Evolutionary conservation across 768 basidiomycete genomes (phyloP), one percentile per base, ranked within the genome.

Genomic region (Agrocybe chaxingu): DNA sequence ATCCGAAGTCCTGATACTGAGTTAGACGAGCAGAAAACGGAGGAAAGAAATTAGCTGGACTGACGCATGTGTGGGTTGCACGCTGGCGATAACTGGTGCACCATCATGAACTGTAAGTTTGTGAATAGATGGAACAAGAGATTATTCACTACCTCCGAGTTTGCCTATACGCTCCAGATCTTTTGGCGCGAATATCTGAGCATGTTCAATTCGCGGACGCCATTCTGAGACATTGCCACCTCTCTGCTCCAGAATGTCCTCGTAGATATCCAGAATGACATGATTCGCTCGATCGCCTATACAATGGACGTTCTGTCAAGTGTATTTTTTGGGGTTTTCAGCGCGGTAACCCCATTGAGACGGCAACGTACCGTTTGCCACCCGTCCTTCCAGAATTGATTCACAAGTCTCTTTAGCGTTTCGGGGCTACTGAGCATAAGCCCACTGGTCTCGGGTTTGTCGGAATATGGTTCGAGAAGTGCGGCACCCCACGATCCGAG

Each of bases 401-500:
- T 70, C 24, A 89, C 79, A 9, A 87, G 68, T 16, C 70, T 59
- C 1, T 71, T 64, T 50, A 95, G 71, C 1, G 68, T 70, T 12
- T 80, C 75, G 16, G 82, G 76, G 2, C 75, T 69, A 45, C 72
- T 71, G 19, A 81, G 76, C 76, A 98, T 76, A 48, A 91, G 72
- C 1, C 95, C 95, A 7, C 62, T 73, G 19, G 80, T 82, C 0
- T 80, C 75, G 1, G 89, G 84, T 16, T 87, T 81, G 65, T 96
- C 91, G 0, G 83, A 78, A 63, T 97, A 98, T 12, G 92, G 90
- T 43, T 85, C 78, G 12, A 90, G 69, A 49, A 98, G 75, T 0
- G 96, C 94, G 0, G 96, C 94, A 6, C 96, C 95, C 77, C 89
- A 91, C 1, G 89, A 91, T 0, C 96, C 92, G 3, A 98, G 78